Evolutionary conservation across 2,329 filamentous ascomycete species (phyloP), one percentile per base, ranked within the genome.

Genomic region (Arthrobotrys iridis): DNA sequence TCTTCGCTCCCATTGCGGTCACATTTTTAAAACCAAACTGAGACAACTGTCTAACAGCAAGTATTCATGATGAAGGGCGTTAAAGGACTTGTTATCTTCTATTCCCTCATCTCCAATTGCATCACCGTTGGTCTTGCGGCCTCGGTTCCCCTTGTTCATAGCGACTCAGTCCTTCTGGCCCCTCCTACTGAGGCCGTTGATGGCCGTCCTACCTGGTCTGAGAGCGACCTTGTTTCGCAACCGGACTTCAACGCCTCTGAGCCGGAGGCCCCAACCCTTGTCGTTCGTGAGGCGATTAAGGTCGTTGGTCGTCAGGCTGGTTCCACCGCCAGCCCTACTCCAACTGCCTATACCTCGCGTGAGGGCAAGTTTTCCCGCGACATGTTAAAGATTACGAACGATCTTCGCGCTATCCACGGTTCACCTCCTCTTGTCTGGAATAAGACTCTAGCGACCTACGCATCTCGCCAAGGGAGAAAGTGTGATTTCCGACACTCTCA

Each of bases 341-440:
- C 71, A 33, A 75, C 71, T 10, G 37, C 71, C 15, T 75, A 41
- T n/a, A 75, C 71, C 13, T 75, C 71, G 35, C 63, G 63, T 10
- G 63, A 68, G 40, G 71, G 71, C 37, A 68, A 68, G 48, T 75
- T 75, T 41, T 75, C 71, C 37, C 45, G 37, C 10, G 71, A 68
- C 48, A 75, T 75, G 71, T 30, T 75, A 20, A 75, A 64, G 30
- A 75, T 75, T 24, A 75, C 71, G 6, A 75, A 75, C 22, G 57
- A 75, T 10, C 71, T 75, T 50, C 63, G 71, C 5, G 71, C 71
- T 3, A 75, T 75, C 33, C 71, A 75, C 22, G 58, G 63, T 28
- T 50, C 71, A 13, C 63, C 71, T 28, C 46, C 63, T 10, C 4
- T 75, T 11, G 41, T 58, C 15, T 75, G 71, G 71, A 75, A 75